These are phyloP conservation scores for Senna tora DNA, from an alignment of 306 rosid species.

Conservation along the genomic window DNA sequence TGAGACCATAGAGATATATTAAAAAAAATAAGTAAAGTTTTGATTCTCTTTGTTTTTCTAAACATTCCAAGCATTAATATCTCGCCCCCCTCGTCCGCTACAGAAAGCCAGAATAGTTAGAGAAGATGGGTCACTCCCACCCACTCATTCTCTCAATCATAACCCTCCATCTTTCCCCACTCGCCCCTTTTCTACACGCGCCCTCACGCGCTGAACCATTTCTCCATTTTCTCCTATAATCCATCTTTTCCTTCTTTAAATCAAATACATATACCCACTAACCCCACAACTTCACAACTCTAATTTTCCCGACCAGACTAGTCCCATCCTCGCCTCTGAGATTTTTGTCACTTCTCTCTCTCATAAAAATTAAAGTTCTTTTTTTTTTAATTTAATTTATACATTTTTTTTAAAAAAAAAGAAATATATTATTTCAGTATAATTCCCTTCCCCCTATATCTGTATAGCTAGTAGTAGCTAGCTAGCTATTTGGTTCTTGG, in stretches of 20 bases:
- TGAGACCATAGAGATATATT: no score
- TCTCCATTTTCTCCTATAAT: conserved; percentile 16
- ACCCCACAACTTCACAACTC: conserved; percentile 52
- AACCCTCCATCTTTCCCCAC: conserved; percentile 46
- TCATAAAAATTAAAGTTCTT: conserved; percentile 8
- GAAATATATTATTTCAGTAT: no score
- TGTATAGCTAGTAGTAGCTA: no score
- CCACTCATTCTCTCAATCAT: conserved; percentile 99
- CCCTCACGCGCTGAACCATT: no score
- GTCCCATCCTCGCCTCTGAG: conserved; percentile 83
- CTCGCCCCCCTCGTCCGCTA: conserved; percentile 99
- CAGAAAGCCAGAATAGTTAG: conserved; percentile 64
- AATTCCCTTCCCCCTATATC: no score
- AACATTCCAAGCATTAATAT: conserved; percentile 69
- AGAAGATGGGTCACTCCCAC: conserved; percentile 74
- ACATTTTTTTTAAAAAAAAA: no score
- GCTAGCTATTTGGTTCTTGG: no score
- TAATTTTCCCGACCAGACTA: conserved; percentile 78
- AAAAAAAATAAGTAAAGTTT: no score
- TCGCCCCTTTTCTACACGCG: conserved; percentile 39
- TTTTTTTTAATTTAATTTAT: background rate
- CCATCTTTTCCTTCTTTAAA: conserved; percentile 47
- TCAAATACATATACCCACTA: conserved; percentile 54
- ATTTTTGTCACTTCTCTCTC: conserved; percentile 55
- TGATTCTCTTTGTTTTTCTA: conserved; percentile 36